Conservation (phyloP, 257 asterid species). For the Ehretia macrophylla region DNA sequence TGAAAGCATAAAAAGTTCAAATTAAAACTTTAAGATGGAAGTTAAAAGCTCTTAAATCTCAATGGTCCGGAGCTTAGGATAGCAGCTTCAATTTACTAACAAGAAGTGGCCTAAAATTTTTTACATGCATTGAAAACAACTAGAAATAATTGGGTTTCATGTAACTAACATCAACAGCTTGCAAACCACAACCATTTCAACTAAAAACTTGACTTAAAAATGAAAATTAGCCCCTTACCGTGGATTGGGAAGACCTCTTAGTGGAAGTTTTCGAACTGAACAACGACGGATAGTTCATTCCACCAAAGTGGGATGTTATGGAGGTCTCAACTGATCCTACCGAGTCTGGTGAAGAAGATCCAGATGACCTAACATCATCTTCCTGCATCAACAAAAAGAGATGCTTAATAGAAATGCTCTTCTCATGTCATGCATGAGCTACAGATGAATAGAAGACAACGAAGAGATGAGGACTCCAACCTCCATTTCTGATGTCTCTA, state of each 20-base stretch:
- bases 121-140: background rate
- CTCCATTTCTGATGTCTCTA: constrained; percentile 86
- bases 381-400: constrained; percentile 44
- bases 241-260: constrained; percentile 57
- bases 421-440: background rate
- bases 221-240: constrained; percentile 30
- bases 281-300: constrained; percentile 93
- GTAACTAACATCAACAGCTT: background rate
- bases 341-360: constrained; percentile 97
- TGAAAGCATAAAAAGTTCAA: no score
- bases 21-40: no score
- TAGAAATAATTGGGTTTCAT: background rate
- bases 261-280: constrained; percentile 90
- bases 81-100: background rate
- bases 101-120: background rate
- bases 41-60: no score
- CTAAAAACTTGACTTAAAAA: background rate
- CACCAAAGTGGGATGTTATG: constrained; percentile 95
- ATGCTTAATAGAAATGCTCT: background rate
- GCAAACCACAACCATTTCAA: background rate
- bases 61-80: no score
- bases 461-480: constrained; percentile 26
- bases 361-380: constrained; percentile 86
- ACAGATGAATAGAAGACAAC: background rate
- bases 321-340: constrained; percentile 95